A percentile compares a stretch with the other conserved stretches of the same genome.
Evolutionary conservation across 306 rosid species (phyloP).

Genomic region (Phaseolus lunatus): DNA sequence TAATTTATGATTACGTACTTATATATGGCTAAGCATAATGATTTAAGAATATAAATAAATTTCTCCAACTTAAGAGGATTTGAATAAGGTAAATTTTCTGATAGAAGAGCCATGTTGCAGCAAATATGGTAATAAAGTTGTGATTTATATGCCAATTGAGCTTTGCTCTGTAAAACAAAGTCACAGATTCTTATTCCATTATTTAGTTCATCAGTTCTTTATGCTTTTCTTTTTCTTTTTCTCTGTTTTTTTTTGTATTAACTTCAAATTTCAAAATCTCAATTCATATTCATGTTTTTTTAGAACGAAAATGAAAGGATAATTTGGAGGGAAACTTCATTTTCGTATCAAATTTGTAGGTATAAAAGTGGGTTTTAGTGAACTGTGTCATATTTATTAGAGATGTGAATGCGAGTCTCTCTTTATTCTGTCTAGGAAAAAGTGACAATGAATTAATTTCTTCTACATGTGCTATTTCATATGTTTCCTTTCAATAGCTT

Average conservation of each 20-base stretch:
- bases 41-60: neutral
- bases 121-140: neutral
- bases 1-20: neutral
- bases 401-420: no score
- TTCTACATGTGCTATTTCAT: neutral
- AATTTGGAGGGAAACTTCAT: slow-evolving; percentile 37
- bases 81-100: neutral
- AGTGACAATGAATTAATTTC: neutral
- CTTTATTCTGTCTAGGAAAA: no score
- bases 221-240: neutral
- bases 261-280: slow-evolving; percentile 11
- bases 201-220: slow-evolving; percentile 8
- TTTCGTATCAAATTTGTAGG: neutral
- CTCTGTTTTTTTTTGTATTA: slow-evolving; percentile 17
- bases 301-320: neutral
- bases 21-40: neutral
- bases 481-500: no score
- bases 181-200: slow-evolving; percentile 34
- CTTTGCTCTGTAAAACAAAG: neutral
- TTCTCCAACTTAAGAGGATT: neutral
- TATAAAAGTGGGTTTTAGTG: no score
- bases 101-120: neutral
- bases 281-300: neutral
- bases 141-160: neutral
- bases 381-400: no score